Percentiles rank a stretch among this genome's conserved stretches.
Evolutionary conservation across 176 grass and related monocot genomes (phyloP).

Genomic region (Musa acuminata): DNA sequence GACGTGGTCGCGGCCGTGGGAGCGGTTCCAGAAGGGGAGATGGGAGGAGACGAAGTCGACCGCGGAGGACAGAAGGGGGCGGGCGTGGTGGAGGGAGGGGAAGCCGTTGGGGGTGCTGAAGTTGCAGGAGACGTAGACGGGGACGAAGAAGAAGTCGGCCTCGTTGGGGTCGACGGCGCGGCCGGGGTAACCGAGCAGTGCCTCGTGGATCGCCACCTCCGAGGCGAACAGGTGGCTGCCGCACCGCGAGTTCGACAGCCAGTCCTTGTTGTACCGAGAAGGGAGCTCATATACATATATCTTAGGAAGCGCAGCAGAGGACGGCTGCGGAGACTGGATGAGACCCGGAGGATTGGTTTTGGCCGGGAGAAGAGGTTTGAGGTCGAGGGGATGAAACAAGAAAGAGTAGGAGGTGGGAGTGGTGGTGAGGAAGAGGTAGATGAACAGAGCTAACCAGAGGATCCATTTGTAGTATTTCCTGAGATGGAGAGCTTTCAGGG

Average conservation of each 20-base stretch:
- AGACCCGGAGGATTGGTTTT: constrained; percentile 7
- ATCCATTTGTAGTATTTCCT: constrained; percentile 45
- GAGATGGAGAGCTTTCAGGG: constrained; percentile 16
- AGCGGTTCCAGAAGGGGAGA: background rate
- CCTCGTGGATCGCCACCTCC: constrained; percentile 72
- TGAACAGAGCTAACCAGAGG: constrained; percentile 36
- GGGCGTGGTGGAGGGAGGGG: constrained; percentile 63
- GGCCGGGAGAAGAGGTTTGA: constrained; percentile 14
- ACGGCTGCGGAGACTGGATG: constrained; percentile 2
- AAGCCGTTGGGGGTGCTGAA: constrained; percentile 44
- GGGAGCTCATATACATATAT: constrained; percentile 77
- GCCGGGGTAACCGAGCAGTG: constrained; percentile 32
- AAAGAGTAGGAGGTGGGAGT: background rate
- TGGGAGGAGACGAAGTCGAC: constrained; percentile 32
- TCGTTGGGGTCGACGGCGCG: constrained; percentile 35
- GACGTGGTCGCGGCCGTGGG: too few relatives aligned
- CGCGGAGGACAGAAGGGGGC: constrained; percentile 41
- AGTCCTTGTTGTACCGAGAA: constrained; percentile 45
- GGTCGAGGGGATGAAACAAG: constrained; percentile 6
- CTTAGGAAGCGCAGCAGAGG: constrained; percentile 1
- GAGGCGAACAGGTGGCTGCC: constrained; percentile 65
- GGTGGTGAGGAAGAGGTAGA: constrained; percentile 47
- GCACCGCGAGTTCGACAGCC: constrained; percentile 43
- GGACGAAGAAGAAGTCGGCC: constrained; percentile 73
- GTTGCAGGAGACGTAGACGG: constrained; percentile 31